phyloP scores from a whole-genome alignment of 345 rosid species.

The Boechera divaricarpa region DNA sequence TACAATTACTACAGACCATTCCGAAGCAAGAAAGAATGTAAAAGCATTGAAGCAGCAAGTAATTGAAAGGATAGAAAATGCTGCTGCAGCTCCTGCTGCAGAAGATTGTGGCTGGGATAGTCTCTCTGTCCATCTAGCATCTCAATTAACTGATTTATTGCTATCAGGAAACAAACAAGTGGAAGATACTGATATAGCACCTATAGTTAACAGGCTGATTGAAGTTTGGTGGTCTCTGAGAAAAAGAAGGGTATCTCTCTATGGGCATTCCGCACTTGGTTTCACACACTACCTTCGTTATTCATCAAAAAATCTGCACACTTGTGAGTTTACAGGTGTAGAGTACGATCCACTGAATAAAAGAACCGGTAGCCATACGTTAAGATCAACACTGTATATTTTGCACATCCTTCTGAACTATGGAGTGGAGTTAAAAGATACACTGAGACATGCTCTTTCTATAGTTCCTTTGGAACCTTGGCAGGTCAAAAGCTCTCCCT shows the following conservation, averaged over 20 bases:
- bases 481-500: slow-evolving; percentile 66
- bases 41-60: slow-evolving; percentile 61
- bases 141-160: slow-evolving; percentile 57
- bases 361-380: slow-evolving; percentile 61
- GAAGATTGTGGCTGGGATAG: slow-evolving; percentile 60
- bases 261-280: slow-evolving; percentile 84
- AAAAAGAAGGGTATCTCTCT: slow-evolving; percentile 80
- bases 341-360: slow-evolving; percentile 62
- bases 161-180: slow-evolving; percentile 46
- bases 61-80: slow-evolving; percentile 66
- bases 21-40: slow-evolving; percentile 42
- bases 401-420: slow-evolving; percentile 81
- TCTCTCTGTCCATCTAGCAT: slow-evolving; percentile 68
- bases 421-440: slow-evolving; percentile 85
- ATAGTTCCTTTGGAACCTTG: slow-evolving; percentile 80
- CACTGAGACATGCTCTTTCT: slow-evolving; percentile 76
- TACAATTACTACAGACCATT: slow-evolving; percentile 47
- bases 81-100: slow-evolving; percentile 72
- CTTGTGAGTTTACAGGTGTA: slow-evolving; percentile 55
- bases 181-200: slow-evolving; percentile 53
- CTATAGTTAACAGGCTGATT: slow-evolving; percentile 62
- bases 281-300: slow-evolving; percentile 72
- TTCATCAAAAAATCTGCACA: slow-evolving; percentile 61
- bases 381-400: slow-evolving; percentile 82
- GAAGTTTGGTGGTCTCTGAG: slow-evolving; percentile 85